Evolutionary conservation across 768 basidiomycete species (phyloP).

Genomic region (Boletus pseudopeckii): DNA sequence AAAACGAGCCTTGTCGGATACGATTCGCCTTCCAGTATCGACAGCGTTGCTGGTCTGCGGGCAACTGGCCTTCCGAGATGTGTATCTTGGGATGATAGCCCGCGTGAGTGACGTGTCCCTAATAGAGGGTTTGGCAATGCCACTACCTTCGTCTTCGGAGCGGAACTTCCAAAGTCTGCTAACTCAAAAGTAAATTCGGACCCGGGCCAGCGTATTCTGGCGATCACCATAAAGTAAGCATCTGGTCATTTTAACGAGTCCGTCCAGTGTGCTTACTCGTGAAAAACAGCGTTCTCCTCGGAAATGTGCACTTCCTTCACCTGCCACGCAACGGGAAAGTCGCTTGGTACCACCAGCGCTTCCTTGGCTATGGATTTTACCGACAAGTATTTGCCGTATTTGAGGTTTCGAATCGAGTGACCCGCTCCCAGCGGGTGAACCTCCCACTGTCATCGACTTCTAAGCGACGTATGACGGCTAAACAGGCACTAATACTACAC

Average conservation of each 20-base stretch:
- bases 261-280: conserved; percentile 18
- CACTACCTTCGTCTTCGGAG: conserved; percentile 30
- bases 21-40: conserved; percentile 32
- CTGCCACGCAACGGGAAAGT: conserved; percentile 30
- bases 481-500: background rate
- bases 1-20: conserved; percentile 28
- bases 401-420: conserved; percentile 29
- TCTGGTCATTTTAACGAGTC: background rate
- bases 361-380: conserved; percentile 26
- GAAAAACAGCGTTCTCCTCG: conserved; percentile 27
- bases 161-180: conserved; percentile 22
- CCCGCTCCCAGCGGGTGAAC: conserved; percentile 29
- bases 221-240: background rate
- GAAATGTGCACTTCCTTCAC: conserved; percentile 22
- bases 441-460: conserved; percentile 22
- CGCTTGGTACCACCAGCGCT: conserved; percentile 21
- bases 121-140: background rate
- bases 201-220: conserved; percentile 31
- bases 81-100: conserved; percentile 16
- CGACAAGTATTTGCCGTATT: conserved; percentile 31
- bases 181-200: conserved; percentile 28
- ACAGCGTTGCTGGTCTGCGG: conserved; percentile 25
- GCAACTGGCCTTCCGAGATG: conserved; percentile 23
- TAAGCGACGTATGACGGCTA: background rate
- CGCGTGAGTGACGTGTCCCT: background rate